Conservation (phyloP, 2,329 filamentous ascomycete genomes). For the Malbranchea cinnamomea region DNA sequence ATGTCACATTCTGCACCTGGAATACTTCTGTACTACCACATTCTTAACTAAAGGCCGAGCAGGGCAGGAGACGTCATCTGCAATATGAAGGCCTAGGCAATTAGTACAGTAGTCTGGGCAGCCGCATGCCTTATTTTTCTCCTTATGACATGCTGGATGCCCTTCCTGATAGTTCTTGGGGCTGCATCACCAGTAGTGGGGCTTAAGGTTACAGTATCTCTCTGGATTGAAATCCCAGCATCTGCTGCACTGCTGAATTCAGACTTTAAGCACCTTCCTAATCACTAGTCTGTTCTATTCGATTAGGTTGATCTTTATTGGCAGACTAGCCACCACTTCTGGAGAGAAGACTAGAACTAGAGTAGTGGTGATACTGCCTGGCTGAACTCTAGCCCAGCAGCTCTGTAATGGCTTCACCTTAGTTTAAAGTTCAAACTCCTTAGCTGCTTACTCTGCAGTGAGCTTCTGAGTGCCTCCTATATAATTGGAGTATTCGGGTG, state of each 20-base stretch:
- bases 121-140: not conserved
- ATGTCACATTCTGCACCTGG: not conserved
- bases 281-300: not conserved
- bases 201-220: slow-evolving; percentile 1
- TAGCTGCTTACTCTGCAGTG: slow-evolving; percentile 1
- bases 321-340: not conserved
- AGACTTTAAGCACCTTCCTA: not conserved
- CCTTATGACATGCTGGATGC: slow-evolving; percentile 2
- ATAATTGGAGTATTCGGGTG: no score
- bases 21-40: not conserved
- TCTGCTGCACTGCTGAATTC: not conserved
- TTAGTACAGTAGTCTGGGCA: slow-evolving; percentile 1
- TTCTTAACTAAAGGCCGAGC: not conserved
- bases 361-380: not conserved
- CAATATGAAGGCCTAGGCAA: slow-evolving; percentile 1
- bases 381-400: slow-evolving; percentile 1
- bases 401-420: not conserved
- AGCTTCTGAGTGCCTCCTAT: no score
- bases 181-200: slow-evolving; percentile 1
- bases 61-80: slow-evolving; percentile 1
- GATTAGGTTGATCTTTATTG: not conserved
- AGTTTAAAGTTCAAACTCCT: not conserved
- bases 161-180: not conserved
- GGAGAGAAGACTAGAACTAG: slow-evolving; percentile 1
- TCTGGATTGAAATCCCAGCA: slow-evolving; percentile 1